Evolutionary conservation across 139 green algal genomes (phyloP), one percentile per base, ranked within the genome.

Genomic region (Trebouxia sp.): DNA sequence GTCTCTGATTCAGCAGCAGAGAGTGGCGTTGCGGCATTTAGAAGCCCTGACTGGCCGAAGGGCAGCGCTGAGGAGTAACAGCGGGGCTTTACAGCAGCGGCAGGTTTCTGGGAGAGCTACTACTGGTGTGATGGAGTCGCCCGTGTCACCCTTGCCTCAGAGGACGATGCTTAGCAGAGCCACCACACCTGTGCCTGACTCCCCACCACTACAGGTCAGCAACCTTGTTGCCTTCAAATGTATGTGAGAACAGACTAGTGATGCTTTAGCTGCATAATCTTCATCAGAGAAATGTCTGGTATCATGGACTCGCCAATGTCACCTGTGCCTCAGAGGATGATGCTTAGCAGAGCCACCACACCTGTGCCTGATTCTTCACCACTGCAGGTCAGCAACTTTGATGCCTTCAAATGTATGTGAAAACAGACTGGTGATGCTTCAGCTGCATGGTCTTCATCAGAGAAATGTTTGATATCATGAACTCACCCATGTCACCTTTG

Each of bases 1-100:
- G 62, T 41, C 37, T 12, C 35, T 72, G 5, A 72, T 72, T 6
- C 62, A 72, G 62, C 62, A 72, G 35, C 62, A 72, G 62, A 72
- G 62, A 22, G 14, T 43, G 0, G 62, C 62, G 11, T 35, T 72
- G 62, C 62, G 62, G 14, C 62, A 72, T 22, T 17, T 72, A 14
- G 62, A 72, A 22, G 62, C 62, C 32, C 28, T 72, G 62, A 72
- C 62, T 45, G 62, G 28, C 12, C 62, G 62, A 12, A 72, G 62
- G 62, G 32, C 62, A 72, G 28, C 32, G 5, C 62, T 45, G 35
- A 35, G 62, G 8, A n/a, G n/a, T n/a, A n/a, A n/a, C n/a, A n/a
- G n/a, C n/a, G 15, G 14, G 15, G 47, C 47, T 17, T 17, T 53
- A 26, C 47, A 14, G 20, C 47, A 6, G 47, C 15, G 47, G 47